Conservation (phyloP, 768 basidiomycete genomes). For the Rhodotorula kratochvilovae region DNA sequence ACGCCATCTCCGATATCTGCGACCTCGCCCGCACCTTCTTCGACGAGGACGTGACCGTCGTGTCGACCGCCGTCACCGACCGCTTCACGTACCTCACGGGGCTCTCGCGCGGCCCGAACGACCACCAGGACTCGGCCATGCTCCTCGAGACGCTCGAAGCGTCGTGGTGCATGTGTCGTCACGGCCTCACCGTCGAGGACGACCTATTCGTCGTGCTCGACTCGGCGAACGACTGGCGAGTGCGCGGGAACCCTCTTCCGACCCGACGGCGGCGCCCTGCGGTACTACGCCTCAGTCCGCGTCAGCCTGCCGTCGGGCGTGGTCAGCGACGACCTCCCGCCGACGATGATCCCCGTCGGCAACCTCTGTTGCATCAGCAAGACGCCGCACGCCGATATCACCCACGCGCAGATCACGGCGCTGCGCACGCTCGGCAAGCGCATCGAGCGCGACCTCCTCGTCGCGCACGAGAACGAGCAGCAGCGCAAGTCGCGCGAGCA, state of each 20-base stretch:
- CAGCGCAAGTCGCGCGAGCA: background rate
- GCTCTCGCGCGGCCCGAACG: background rate
- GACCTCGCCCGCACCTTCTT: background rate
- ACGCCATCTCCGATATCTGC: background rate
- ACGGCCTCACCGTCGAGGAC: background rate
- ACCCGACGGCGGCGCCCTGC: background rate
- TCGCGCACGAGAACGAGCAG: background rate
- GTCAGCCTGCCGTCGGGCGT: background rate
- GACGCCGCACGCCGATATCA: background rate
- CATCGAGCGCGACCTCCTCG: background rate
- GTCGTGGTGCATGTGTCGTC: background rate
- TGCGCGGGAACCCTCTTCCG: background rate
- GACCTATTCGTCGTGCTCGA: background rate
- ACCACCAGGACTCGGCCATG: background rate
- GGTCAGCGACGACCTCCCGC: background rate
- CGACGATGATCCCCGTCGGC: background rate
- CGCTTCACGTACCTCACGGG: background rate
- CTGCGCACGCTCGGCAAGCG: background rate
- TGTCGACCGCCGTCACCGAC: background rate
- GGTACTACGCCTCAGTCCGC: background rate
- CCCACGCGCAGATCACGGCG: background rate
- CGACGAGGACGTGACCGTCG: background rate
- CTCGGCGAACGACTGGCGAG: background rate
- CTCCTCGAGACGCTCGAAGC: background rate
- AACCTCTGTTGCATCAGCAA: background rate